phyloP scores from a whole-genome alignment of 495 filamentous ascomycete species.

The Aspergillus homomorphus region DNA sequence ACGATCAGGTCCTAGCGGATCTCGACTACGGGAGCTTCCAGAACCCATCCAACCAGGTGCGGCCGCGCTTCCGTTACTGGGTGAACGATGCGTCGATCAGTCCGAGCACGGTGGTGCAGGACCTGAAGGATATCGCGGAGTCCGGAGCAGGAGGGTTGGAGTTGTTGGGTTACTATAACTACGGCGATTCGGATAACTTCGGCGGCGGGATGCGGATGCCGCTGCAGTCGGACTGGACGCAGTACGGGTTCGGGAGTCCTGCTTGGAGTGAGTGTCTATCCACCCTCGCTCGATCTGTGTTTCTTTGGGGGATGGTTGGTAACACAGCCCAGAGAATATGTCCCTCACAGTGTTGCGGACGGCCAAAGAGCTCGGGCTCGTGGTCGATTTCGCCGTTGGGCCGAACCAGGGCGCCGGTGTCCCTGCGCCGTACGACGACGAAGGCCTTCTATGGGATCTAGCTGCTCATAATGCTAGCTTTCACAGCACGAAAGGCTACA shows the following conservation, averaged over 20 bases:
- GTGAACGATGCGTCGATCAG: constrained; percentile 28
- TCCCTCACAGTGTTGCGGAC: background rate
- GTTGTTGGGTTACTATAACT: background rate
- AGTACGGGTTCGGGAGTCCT: constrained; percentile 16
- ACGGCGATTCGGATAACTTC: constrained; percentile 1
- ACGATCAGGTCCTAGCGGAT: background rate
- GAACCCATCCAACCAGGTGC: constrained; percentile 25
- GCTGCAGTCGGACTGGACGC: constrained; percentile 4
- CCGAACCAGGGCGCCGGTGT: background rate
- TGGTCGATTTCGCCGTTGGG: background rate
- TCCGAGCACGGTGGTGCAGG: background rate
- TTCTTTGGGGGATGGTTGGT: background rate
- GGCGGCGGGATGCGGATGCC: background rate
- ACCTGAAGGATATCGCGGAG: background rate
- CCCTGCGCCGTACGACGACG: background rate
- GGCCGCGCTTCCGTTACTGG: constrained; percentile 40
- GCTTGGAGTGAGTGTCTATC: constrained; percentile 18
- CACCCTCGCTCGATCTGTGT: too few species aligned
- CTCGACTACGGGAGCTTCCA: background rate
- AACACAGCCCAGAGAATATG: background rate
- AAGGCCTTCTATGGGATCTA: constrained; percentile 2
- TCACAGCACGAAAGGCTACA: background rate
- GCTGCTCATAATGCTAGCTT: background rate
- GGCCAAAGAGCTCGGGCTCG: background rate
- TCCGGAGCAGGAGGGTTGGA: constrained; percentile 5